These are phyloP conservation scores for Austroboletus festivus DNA, from an alignment of 768 basidiomycete genomes.

Conservation along the genomic window DNA sequence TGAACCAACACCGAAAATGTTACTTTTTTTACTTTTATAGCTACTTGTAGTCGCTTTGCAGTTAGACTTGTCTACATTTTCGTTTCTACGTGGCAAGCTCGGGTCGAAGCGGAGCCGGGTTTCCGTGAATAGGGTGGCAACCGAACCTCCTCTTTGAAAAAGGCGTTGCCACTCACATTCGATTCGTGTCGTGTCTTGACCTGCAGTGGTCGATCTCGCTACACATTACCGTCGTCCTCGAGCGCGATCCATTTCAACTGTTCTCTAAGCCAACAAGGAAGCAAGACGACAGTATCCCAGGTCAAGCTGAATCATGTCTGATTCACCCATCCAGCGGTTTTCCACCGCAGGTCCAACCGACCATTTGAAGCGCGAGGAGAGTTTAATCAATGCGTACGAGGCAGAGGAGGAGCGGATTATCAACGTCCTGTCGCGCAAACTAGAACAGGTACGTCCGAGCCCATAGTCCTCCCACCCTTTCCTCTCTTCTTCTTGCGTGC, in stretches of 20 bases:
- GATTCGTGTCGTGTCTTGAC: not conserved
- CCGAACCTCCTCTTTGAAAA: not conserved
- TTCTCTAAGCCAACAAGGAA: not conserved
- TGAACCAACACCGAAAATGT: no score
- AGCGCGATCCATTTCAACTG: not conserved
- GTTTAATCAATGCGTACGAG: slow-evolving; percentile 83
- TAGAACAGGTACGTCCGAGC: slow-evolving; percentile 72
- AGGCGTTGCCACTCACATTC: not conserved
- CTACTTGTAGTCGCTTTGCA: no score
- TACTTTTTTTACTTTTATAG: not conserved
- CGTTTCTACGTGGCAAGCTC: no score
- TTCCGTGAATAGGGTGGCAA: slow-evolving; percentile 10
- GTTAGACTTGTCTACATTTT: no score
- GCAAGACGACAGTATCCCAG: not conserved
- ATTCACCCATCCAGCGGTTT: slow-evolving; percentile 55
- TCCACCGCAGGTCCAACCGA: slow-evolving; percentile 53
- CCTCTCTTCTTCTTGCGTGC: not conserved
- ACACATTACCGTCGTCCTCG: no score
- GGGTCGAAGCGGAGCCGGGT: slow-evolving; percentile 7
- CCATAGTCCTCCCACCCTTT: not conserved
- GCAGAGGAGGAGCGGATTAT: slow-evolving; percentile 89
- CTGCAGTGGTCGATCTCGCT: no score
- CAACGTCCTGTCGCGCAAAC: slow-evolving; percentile 75
- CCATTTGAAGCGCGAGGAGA: slow-evolving; percentile 54
- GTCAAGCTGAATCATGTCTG: slow-evolving; percentile 19